These are phyloP conservation scores for Forsythia suspensa DNA, from an alignment of 257 asterid genomes.

Conservation along the genomic window DNA sequence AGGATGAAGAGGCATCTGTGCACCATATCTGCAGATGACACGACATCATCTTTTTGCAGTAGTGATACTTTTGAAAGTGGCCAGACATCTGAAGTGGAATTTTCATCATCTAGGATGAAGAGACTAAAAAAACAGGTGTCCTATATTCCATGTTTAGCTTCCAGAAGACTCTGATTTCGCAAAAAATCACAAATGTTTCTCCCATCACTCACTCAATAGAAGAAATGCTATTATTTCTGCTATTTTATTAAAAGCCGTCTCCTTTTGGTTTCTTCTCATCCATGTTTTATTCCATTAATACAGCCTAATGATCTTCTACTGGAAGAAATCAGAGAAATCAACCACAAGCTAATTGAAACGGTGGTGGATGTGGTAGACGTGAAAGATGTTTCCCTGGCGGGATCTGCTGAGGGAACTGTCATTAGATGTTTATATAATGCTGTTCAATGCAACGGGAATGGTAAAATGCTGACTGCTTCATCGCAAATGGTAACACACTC, in stretches of 20 bases:
- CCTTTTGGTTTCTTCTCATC: background rate
- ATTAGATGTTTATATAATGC: slow-evolving; percentile 46
- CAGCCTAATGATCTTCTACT: slow-evolving; percentile 36
- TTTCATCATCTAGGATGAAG: slow-evolving; percentile 14
- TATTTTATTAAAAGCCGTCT: background rate
- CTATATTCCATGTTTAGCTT: background rate
- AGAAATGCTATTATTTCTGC: background rate
- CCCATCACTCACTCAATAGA: background rate
- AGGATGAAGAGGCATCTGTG: slow-evolving; percentile 31
- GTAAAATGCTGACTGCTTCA: slow-evolving; percentile 17
- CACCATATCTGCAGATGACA: slow-evolving; percentile 9
- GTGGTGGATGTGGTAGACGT: slow-evolving; percentile 36
- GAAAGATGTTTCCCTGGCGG: slow-evolving; percentile 23
- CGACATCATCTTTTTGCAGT: background rate
- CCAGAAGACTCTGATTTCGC: background rate
- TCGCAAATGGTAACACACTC: slow-evolving; percentile 28
- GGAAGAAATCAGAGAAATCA: slow-evolving; percentile 51
- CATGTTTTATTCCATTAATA: slow-evolving; percentile 1
- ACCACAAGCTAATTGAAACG: slow-evolving; percentile 42
- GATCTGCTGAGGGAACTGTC: slow-evolving; percentile 27
- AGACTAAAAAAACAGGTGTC: slow-evolving; percentile 35
- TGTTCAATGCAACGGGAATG: slow-evolving; percentile 25
- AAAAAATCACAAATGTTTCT: background rate
- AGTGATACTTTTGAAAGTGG: background rate
- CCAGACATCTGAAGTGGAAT: slow-evolving; percentile 8